phyloP scores from a whole-genome alignment of 2,329 filamentous ascomycete species.

The Paramyrothecium roridum region DNA sequence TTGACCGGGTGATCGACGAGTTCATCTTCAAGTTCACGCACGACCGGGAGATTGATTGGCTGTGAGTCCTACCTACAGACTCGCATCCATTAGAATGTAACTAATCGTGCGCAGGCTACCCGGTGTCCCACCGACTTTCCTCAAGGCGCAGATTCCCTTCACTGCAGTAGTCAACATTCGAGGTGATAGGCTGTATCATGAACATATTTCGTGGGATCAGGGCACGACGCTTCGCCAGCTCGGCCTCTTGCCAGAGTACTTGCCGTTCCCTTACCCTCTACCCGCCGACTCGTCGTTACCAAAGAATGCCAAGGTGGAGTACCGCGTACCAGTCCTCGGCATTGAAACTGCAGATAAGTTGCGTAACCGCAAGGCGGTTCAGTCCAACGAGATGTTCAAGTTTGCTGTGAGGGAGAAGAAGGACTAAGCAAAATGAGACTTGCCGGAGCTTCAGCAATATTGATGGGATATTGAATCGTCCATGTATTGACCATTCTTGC shows the following conservation, averaged over 20 bases:
- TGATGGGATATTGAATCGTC: too few species aligned
- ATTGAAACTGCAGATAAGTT: constrained; percentile 27
- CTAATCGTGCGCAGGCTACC: constrained; percentile 32
- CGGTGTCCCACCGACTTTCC: constrained; percentile 52
- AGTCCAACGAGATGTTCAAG: constrained; percentile 28
- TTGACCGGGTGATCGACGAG: constrained; percentile 70
- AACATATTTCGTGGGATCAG: constrained; percentile 69
- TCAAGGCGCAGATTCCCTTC: constrained; percentile 54
- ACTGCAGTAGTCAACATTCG: constrained; percentile 62
- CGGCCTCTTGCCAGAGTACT: constrained; percentile 54
- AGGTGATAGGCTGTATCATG: constrained; percentile 61
- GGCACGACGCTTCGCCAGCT: constrained; percentile 59
- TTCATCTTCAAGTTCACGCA: constrained; percentile 66
- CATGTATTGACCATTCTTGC: too few species aligned
- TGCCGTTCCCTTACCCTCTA: constrained; percentile 58
- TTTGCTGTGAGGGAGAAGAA: constrained; percentile 14
- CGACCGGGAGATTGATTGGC: constrained; percentile 61
- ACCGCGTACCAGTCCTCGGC: constrained; percentile 26
- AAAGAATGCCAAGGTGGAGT: constrained; percentile 19
- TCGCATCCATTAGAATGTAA: too few species aligned
- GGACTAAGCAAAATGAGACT: not conserved
- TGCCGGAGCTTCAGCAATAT: too few species aligned
- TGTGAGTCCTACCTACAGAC: constrained; percentile 50
- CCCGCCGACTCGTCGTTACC: constrained; percentile 26
- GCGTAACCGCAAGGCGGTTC: constrained; percentile 21